Conservation (phyloP, 2,329 filamentous ascomycete genomes). For the Ophiostoma populinum region DNA sequence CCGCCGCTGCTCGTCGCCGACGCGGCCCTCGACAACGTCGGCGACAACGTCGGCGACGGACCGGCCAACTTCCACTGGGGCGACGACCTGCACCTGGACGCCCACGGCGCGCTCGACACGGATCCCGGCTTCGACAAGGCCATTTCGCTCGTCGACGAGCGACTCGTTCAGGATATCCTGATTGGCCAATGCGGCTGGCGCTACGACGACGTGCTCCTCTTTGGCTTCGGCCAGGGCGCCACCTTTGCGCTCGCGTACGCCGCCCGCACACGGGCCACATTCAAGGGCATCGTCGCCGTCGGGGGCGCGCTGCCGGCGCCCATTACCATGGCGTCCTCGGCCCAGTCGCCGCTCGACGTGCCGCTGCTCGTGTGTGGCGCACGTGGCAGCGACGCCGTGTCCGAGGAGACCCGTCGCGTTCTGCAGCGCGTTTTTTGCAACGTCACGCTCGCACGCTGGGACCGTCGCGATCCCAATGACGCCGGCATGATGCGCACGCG, state of each 20-base stretch:
- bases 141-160: conserved; percentile 26
- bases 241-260: conserved; percentile 41
- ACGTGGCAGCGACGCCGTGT: conserved; percentile 26
- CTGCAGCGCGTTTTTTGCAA: conserved; percentile 49
- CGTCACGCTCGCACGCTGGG: conserved; percentile 53
- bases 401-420: conserved; percentile 43
- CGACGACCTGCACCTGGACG: conserved; percentile 41
- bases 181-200: conserved; percentile 41
- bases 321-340: conserved; percentile 21
- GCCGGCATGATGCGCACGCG: conserved; percentile 70
- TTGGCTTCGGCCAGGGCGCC: conserved; percentile 52
- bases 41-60: conserved; percentile 10
- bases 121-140: conserved; percentile 44
- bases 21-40: conserved; percentile 7
- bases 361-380: conserved; percentile 46
- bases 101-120: conserved; percentile 35
- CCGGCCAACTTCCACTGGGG: conserved; percentile 43
- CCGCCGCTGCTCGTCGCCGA: conserved; percentile 43
- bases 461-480: conserved; percentile 26
- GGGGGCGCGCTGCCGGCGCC: conserved; percentile 39
- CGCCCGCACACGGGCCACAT: conserved; percentile 17
- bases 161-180: conserved; percentile 33
- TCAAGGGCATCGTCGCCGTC: conserved; percentile 33
- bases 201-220: conserved; percentile 39
- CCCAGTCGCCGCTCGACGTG: conserved; percentile 39